phyloP scores from a whole-genome alignment of 1,284 basidiomycete genomes.

The Pascua sp. region DNA sequence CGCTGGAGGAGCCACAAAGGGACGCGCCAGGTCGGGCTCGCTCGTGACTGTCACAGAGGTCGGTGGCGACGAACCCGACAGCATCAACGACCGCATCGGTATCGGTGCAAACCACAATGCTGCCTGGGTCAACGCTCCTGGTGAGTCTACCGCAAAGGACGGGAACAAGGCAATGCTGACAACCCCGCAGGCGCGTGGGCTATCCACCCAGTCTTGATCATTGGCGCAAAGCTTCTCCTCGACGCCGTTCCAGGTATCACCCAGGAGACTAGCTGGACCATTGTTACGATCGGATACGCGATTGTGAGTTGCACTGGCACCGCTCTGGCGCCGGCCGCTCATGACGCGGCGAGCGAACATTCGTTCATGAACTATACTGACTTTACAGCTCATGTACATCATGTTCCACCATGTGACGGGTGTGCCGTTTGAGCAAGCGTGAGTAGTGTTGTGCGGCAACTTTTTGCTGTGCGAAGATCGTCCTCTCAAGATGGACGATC shows the following conservation, averaged over 20 bases:
- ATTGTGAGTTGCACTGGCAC: slow-evolving; percentile 60
- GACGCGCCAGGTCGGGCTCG: slow-evolving; percentile 19
- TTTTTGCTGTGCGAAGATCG: background rate
- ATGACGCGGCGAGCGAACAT: background rate
- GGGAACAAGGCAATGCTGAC: background rate
- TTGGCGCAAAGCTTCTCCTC: slow-evolving; percentile 83
- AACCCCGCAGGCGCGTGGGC: slow-evolving; percentile 79
- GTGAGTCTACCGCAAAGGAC: no score
- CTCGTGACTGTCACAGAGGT: slow-evolving; percentile 86
- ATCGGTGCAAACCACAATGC: slow-evolving; percentile 89
- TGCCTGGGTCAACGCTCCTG: slow-evolving; percentile 98
- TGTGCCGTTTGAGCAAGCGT: slow-evolving; percentile 80
- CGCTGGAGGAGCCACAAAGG: slow-evolving; percentile 1
- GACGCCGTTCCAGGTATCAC: slow-evolving; percentile 93
- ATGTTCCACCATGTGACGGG: slow-evolving; percentile 99
- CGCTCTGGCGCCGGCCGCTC: slow-evolving; percentile 10
- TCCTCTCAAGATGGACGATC: no score
- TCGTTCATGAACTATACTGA: background rate
- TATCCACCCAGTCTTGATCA: slow-evolving; percentile 91
- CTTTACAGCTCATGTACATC: slow-evolving; percentile 78
- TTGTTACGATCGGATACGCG: slow-evolving; percentile 89
- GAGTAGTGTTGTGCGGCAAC: slow-evolving; percentile 12
- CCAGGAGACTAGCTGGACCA: slow-evolving; percentile 91
- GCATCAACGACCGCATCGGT: slow-evolving; percentile 69
- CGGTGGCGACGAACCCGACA: slow-evolving; percentile 70